These are phyloP conservation scores for Diaporthe batatas DNA, from an alignment of 2,329 filamentous ascomycete genomes.

Conservation along the genomic window DNA sequence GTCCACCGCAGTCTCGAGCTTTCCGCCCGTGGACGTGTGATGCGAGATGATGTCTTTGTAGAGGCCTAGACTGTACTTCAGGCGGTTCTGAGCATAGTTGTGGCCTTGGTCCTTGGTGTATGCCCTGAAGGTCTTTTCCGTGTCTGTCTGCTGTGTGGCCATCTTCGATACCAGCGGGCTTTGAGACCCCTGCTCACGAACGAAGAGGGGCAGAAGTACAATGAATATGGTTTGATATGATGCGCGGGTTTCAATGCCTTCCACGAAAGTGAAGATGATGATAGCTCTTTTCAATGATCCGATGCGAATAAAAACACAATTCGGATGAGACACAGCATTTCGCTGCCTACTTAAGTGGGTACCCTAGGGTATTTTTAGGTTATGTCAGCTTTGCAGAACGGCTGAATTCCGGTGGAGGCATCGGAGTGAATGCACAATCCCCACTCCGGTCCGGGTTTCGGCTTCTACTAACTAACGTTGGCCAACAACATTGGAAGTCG, in stretches of 20 bases:
- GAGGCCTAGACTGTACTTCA: slow-evolving; percentile 59
- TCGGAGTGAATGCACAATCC: background rate
- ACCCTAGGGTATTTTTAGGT: too few species aligned
- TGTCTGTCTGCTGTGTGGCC: slow-evolving; percentile 34
- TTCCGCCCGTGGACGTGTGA: slow-evolving; percentile 61
- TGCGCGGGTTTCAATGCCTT: too few species aligned
- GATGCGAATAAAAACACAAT: background rate
- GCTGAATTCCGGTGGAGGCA: slow-evolving; percentile 4
- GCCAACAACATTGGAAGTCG: too few species aligned
- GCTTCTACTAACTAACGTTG: background rate
- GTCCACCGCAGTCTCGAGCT: slow-evolving; percentile 61
- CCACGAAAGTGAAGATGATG: background rate
- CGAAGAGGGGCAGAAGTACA: too few species aligned
- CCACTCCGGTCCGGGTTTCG: background rate
- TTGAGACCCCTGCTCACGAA: background rate
- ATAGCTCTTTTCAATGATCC: background rate
- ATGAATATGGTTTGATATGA: too few species aligned
- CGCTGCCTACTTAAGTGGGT: slow-evolving; percentile 2
- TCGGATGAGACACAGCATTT: background rate
- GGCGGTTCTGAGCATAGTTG: slow-evolving; percentile 58
- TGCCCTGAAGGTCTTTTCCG: slow-evolving; percentile 59
- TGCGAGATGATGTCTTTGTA: slow-evolving; percentile 61
- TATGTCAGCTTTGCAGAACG: background rate
- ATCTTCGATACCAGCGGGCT: background rate
- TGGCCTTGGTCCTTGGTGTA: slow-evolving; percentile 59